These are phyloP conservation scores for Kluyveromyces lactis DNA, from an alignment of 805 yeast species.

Conservation along the genomic window DNA sequence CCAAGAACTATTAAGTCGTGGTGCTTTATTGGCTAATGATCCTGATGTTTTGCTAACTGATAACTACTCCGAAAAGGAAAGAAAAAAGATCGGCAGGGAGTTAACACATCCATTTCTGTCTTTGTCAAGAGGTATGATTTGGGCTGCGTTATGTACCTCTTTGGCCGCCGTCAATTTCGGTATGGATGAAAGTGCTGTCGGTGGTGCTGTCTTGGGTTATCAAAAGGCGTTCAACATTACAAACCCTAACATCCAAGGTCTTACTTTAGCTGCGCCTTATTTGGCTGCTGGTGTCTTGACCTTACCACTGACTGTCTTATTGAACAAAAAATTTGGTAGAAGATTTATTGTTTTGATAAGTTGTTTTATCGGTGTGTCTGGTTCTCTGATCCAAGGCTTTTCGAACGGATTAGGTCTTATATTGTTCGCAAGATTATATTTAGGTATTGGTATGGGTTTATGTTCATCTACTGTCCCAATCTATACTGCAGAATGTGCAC, in stretches of 20 bases:
- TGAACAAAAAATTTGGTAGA: slow-evolving; percentile 48
- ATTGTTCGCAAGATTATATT: slow-evolving; percentile 47
- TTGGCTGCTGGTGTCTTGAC: slow-evolving; percentile 49
- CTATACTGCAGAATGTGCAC: slow-evolving; percentile 55
- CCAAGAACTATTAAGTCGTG: slow-evolving; percentile 36
- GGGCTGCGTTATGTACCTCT: slow-evolving; percentile 51
- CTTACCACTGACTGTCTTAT: slow-evolving; percentile 46
- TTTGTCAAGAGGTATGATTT: slow-evolving; percentile 41
- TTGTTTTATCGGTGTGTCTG: slow-evolving; percentile 47
- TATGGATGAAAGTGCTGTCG: slow-evolving; percentile 64
- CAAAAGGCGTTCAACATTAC: slow-evolving; percentile 38
- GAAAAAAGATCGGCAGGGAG: slow-evolving; percentile 34
- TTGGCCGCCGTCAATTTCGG: slow-evolving; percentile 59
- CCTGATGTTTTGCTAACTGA: slow-evolving; percentile 36
- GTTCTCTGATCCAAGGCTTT: slow-evolving; percentile 60
- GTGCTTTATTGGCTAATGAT: slow-evolving; percentile 50
- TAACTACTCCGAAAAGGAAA: slow-evolving; percentile 28
- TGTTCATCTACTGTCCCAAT: slow-evolving; percentile 64
- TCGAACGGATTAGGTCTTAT: slow-evolving; percentile 53
- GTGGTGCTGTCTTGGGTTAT: slow-evolving; percentile 55
- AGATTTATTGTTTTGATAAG: slow-evolving; percentile 51
- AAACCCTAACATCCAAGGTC: slow-evolving; percentile 42
- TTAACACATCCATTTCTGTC: slow-evolving; percentile 40
- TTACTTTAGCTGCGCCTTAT: slow-evolving; percentile 60
- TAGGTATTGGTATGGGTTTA: slow-evolving; percentile 61